A percentile compares a stretch with the other conserved stretches of the same genome.
Evolutionary conservation across 192 early-diverging fungal species (phyloP).

Genomic region (Phlyctochytrium planicorne): DNA sequence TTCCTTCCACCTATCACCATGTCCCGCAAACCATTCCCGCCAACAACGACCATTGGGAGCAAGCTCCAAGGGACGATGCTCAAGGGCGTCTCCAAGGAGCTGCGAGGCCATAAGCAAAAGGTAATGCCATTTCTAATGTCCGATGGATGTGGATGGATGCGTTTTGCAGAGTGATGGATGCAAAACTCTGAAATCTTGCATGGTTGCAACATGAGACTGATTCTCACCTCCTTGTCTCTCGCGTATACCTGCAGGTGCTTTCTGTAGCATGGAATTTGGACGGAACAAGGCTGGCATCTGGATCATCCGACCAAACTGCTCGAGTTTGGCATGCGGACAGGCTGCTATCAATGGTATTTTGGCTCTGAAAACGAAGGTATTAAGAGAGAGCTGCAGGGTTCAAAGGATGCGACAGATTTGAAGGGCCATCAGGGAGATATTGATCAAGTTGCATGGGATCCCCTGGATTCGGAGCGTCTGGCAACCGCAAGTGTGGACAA

Average conservation of each 20-base stretch:
- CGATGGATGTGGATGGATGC: too few relatives aligned
- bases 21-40: too few relatives aligned
- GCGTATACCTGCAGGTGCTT: conserved; percentile 48
- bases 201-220: conserved; percentile 8
- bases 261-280: conserved; percentile 76
- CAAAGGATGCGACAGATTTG: conserved; percentile 61
- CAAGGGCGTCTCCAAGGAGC: conserved; percentile 21
- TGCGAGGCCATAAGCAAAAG: conserved; percentile 35
- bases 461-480: conserved; percentile 64
- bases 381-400: neutral
- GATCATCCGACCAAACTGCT: conserved; percentile 73
- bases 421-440: conserved; percentile 77
- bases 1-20: too few relatives aligned
- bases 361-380: too few relatives aligned
- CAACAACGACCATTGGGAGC: neutral
- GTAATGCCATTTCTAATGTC: too few relatives aligned
- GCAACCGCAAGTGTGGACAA: conserved; percentile 77
- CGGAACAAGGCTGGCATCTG: conserved; percentile 65
- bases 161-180: too few relatives aligned
- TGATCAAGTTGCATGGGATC: conserved; percentile 79
- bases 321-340: conserved; percentile 67
- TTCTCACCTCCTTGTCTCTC: too few relatives aligned
- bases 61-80: neutral
- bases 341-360: conserved; percentile 41
- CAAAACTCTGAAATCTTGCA: conserved; percentile 12